Evolutionary conservation across 1,284 basidiomycete genomes (phyloP), one percentile per base, ranked within the genome.

Genomic region (Ceratobasidium sp.): DNA sequence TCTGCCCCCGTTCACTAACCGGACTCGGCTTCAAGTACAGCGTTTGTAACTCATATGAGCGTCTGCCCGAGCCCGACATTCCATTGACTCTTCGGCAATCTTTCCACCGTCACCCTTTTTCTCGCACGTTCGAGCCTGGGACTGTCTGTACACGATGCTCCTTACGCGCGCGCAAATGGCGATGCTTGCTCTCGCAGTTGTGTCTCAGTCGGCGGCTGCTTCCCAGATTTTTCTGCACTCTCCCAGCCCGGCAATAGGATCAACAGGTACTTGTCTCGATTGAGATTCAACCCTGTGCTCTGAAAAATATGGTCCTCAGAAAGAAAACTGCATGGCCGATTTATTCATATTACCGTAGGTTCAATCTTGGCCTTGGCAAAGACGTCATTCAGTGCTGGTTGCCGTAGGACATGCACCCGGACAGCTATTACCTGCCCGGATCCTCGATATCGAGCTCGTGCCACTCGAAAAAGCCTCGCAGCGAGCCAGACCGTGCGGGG

Each of bases 371-470:
- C 41, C 58, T 43, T 60, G 58, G 58, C 55, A 39, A 39, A 57
- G 3, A 39, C 55, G 55, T 39, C 30, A 39, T 57, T 45, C 41
- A 45, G 10, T 34, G 50, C 23, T 23, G 41, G 30, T 52, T 50
- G 30, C 52, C 14, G 30, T 23, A 69, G 48, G 92, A 94, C 80
- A 87, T 94, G 75, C 92, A 94, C 78, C 91, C 92, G 30, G 92
- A 94, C 80, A 85, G 86, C 32, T 82, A 86, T 79, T 92, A 91
- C 78, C 77, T 77, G 21, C 77, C 78, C 41, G 83, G 83, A 61
- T 81, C 85, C 46, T 85, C 87, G 14, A 81, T 84, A 74, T 83
- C 82, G 39, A 87, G 84, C 14, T 84, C 87, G 5, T 92, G 91
- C 76, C 91, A 92, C 78, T 83, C 88, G 75, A 85, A 85, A 77